A percentile compares a stretch with the other conserved stretches of the same genome.
These are phyloP conservation scores for Saccharomyces hybrid DNA, from an alignment of 1,139 yeast genomes.

Conservation along the genomic window DNA sequence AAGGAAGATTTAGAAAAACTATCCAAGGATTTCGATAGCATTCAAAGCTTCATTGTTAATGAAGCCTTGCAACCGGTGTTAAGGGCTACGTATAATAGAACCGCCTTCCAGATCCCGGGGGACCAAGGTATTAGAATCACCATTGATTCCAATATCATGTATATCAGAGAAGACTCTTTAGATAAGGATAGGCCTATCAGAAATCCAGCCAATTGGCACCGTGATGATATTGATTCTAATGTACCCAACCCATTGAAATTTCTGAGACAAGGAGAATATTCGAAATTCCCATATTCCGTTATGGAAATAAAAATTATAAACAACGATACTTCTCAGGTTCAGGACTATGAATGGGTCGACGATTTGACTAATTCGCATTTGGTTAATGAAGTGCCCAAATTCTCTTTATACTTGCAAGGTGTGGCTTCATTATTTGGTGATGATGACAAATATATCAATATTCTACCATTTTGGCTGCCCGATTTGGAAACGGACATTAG, in stretches of 20 bases:
- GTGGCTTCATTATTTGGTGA: constrained; percentile 81
- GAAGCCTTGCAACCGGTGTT: constrained; percentile 77
- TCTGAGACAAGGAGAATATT: constrained; percentile 77
- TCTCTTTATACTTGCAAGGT: constrained; percentile 86
- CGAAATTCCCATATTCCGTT: constrained; percentile 86
- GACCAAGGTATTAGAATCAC: constrained; percentile 86
- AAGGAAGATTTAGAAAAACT: constrained; percentile 45
- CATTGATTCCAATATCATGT: constrained; percentile 80
- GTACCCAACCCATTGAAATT: constrained; percentile 61
- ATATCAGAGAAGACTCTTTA: constrained; percentile 85
- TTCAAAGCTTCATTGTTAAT: constrained; percentile 57
- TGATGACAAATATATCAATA: constrained; percentile 64
- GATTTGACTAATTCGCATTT: constrained; percentile 78
- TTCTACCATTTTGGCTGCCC: constrained; percentile 90
- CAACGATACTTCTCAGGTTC: constrained; percentile 29
- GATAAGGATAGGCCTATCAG: constrained; percentile 82
- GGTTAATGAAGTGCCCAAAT: constrained; percentile 86
- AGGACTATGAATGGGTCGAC: constrained; percentile 68
- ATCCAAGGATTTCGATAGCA: constrained; percentile 47
- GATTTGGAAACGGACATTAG: constrained; percentile 79
- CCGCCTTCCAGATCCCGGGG: constrained; percentile 98
- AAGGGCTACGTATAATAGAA: constrained; percentile 81
- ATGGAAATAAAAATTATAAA: constrained; percentile 78
- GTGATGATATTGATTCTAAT: constrained; percentile 79
- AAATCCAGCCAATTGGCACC: constrained; percentile 85